A percentile compares a stretch with the other conserved stretches of the same genome.
Conservation (phyloP, 306 rosid species). For the Inga oerstediana region DNA sequence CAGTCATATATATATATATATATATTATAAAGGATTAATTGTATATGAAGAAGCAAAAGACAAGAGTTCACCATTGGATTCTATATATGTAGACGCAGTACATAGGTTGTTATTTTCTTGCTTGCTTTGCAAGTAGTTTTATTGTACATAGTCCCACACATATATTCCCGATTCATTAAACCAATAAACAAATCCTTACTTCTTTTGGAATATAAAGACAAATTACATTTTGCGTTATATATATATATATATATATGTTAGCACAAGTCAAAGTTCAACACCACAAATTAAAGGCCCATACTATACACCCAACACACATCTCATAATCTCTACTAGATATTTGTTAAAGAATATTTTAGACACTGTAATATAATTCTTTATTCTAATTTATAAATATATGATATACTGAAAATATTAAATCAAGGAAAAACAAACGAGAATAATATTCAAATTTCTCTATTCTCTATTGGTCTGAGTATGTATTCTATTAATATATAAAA, state of each 20-base stretch:
- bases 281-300: too few relatives aligned
- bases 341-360: too few relatives aligned
- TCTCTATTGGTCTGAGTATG: too few relatives aligned
- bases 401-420: too few relatives aligned
- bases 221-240: not conserved
- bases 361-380: too few relatives aligned
- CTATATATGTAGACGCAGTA: not conserved
- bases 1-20: not conserved
- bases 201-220: not conserved
- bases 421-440: too few relatives aligned
- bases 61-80: constrained; percentile 3
- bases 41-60: not conserved
- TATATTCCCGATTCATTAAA: not conserved
- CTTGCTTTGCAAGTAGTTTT: not conserved
- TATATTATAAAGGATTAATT: not conserved
- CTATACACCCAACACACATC: too few relatives aligned
- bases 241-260: too few relatives aligned
- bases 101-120: not conserved
- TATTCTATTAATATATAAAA: not conserved
- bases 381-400: too few relatives aligned
- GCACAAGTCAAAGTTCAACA: too few relatives aligned
- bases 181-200: not conserved
- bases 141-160: not conserved
- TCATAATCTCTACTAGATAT: too few relatives aligned
- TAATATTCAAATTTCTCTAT: too few relatives aligned